phyloP scores from a whole-genome alignment of 768 basidiomycete genomes.

The Tylopilus cervinicoccineus region DNA sequence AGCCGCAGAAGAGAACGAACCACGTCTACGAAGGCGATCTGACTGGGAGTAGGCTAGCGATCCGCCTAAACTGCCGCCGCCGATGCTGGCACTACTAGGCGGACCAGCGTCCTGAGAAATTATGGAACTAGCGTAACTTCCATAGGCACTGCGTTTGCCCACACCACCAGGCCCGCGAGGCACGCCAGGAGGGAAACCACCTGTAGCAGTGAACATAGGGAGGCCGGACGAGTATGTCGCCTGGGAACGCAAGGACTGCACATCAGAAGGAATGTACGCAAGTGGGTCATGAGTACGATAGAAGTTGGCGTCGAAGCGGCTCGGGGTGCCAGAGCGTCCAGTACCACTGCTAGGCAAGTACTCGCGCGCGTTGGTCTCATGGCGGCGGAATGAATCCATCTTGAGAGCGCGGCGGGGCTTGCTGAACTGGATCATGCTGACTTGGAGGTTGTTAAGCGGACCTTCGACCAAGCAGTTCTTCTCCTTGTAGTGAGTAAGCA shows the following conservation, averaged over 20 bases:
- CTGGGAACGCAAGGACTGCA: slow-evolving; percentile 93
- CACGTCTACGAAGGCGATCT: slow-evolving; percentile 75
- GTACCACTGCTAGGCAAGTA: slow-evolving; percentile 42
- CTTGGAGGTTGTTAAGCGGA: slow-evolving; percentile 90
- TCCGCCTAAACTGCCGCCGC: slow-evolving; percentile 44
- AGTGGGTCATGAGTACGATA: slow-evolving; percentile 93
- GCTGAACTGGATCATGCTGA: slow-evolving; percentile 99
- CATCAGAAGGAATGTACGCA: slow-evolving; percentile 92
- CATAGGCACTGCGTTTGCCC: slow-evolving; percentile 72
- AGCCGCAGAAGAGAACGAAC: slow-evolving; percentile 73
- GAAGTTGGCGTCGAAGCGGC: slow-evolving; percentile 93
- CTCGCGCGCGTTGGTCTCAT: slow-evolving; percentile 89
- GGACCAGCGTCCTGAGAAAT: slow-evolving; percentile 86
- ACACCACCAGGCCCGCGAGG: slow-evolving; percentile 56
- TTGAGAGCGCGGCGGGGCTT: slow-evolving; percentile 91
- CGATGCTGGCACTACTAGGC: slow-evolving; percentile 55
- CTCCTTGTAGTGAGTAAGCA: slow-evolving; percentile 98
- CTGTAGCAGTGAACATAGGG: slow-evolving; percentile 72
- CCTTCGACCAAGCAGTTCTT: slow-evolving; percentile 92
- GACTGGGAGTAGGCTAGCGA: slow-evolving; percentile 86
- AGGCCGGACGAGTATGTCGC: slow-evolving; percentile 92
- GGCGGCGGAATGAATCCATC: slow-evolving; percentile 90
- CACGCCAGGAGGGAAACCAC: slow-evolving; percentile 65
- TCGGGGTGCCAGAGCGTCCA: slow-evolving; percentile 80
- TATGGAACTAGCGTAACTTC: slow-evolving; percentile 85